These are phyloP conservation scores for Gillenia trifoliata DNA, from an alignment of 306 rosid genomes.

Conservation along the genomic window DNA sequence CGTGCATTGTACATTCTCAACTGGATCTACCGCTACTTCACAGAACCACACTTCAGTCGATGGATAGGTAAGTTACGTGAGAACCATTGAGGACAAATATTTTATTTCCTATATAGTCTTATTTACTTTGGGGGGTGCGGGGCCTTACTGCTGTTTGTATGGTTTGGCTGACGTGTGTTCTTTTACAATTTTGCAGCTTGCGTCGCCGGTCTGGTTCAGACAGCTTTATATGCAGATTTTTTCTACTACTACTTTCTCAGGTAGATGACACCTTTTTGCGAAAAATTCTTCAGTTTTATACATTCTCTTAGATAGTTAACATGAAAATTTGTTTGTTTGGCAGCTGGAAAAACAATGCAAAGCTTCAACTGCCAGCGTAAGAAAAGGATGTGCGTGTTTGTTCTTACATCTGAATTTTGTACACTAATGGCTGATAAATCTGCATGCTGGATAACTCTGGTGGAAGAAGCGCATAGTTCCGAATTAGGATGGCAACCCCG, in stretches of 20 bases:
- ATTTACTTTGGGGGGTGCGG: background rate
- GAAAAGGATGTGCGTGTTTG: slow-evolving; percentile 12
- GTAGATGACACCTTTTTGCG: slow-evolving; percentile 30
- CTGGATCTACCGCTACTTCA: slow-evolving; percentile 95
- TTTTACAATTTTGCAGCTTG: slow-evolving; percentile 53
- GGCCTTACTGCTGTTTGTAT: background rate
- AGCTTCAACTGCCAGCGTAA: slow-evolving; percentile 87
- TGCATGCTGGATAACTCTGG: background rate
- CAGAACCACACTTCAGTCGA: slow-evolving; percentile 58
- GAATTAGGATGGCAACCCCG: slow-evolving; percentile 10
- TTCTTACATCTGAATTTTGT: slow-evolving; percentile 20
- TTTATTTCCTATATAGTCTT: background rate
- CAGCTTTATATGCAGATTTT: slow-evolving; percentile 93
- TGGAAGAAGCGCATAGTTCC: slow-evolving; percentile 7
- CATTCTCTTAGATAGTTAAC: background rate
- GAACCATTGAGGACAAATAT: background rate
- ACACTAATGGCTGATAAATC: slow-evolving; percentile 14
- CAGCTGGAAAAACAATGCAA: slow-evolving; percentile 96
- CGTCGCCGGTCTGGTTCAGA: slow-evolving; percentile 80
- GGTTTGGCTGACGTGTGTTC: slow-evolving; percentile 5
- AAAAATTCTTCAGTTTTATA: background rate
- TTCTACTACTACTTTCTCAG: slow-evolving; percentile 91
- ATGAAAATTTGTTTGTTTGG: slow-evolving; percentile 17
- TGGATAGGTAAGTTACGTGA: slow-evolving; percentile 63
- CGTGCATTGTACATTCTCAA: slow-evolving; percentile 92